These are phyloP conservation scores for Aureobasidium sp. DNA, from an alignment of 2,329 filamentous ascomycete genomes.

Conservation along the genomic window DNA sequence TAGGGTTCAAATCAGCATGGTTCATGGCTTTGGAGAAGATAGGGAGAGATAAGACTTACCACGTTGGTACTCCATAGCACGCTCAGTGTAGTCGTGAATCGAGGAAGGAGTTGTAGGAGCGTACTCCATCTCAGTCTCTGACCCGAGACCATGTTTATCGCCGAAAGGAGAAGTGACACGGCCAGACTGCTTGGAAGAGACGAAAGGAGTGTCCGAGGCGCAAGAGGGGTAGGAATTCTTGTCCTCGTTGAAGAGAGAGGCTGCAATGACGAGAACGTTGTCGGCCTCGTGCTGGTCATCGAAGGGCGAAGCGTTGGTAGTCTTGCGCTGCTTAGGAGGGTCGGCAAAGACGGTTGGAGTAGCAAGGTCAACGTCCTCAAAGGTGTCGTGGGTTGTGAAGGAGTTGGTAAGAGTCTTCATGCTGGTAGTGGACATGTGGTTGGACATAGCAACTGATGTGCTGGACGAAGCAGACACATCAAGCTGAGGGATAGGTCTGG, in stretches of 20 bases:
- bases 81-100: neutral
- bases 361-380: neutral
- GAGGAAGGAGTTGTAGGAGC: neutral
- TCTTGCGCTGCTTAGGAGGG: neutral
- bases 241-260: neutral
- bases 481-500: neutral
- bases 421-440: too few relatives aligned
- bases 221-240: neutral
- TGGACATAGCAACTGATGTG: neutral
- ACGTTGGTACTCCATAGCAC: constrained; percentile 5
- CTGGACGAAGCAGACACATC: neutral
- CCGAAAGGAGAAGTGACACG: neutral
- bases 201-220: neutral
- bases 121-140: neutral
- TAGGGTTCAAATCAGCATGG: neutral
- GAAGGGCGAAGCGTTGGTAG: neutral
- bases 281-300: neutral
- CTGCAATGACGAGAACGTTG: too few relatives aligned
- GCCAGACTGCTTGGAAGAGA: neutral
- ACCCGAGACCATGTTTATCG: neutral
- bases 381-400: neutral
- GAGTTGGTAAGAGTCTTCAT: neutral
- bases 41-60: neutral
- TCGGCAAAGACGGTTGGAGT: neutral
- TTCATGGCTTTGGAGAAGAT: neutral